Evolutionary conservation across 78 protist species (phyloP), one percentile per base, ranked within the genome.

Genomic region (Planoprotostelium fungivorum): DNA sequence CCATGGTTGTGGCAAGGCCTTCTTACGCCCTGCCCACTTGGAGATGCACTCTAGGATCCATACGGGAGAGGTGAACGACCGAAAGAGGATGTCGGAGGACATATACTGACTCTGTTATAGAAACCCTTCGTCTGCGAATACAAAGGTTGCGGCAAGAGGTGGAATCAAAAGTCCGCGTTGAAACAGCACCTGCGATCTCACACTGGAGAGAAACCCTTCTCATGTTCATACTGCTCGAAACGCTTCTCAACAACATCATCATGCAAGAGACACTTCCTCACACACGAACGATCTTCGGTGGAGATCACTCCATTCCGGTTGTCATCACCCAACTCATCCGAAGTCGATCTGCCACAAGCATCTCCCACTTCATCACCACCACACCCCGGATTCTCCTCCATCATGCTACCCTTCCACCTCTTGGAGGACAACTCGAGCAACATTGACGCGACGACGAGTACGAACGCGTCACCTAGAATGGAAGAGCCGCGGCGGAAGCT

Each of bases 111-210:
- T 5, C 16, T 51, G 5, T 16, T 51, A 51, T 51, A 51, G 84
- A 84, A 63, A 39, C 94, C 94, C 36, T 92, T 90, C 85, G 86
- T 28, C 29, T 92, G 94, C 90, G 87, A 83, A 37, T 91, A 63
- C 86, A 87, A 88, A 35, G 94, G 87, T 1, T 92, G 94, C 37
- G 90, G 36, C 34, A 89, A 88, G 90, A 51, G 73, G 73, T 51
- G 73, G 73, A 51, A 51, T 51, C 73, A 51, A 16, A 51, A 51
- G 73, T 25, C 31, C 73, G 73, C 73, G 5, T 16, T 51, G 16
- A 51, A 51, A 51, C 73, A 51, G 16, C 73, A 51, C 16, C 73
- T 51, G 31, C 73, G 73, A 5, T 51, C 73, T 51, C 73, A 51
- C 16, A 51, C 73, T 51, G 73, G 73, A 5, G 73, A 51, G 73